phyloP scores from a whole-genome alignment of 495 filamentous ascomycete genomes.

The Collariella sp. region DNA sequence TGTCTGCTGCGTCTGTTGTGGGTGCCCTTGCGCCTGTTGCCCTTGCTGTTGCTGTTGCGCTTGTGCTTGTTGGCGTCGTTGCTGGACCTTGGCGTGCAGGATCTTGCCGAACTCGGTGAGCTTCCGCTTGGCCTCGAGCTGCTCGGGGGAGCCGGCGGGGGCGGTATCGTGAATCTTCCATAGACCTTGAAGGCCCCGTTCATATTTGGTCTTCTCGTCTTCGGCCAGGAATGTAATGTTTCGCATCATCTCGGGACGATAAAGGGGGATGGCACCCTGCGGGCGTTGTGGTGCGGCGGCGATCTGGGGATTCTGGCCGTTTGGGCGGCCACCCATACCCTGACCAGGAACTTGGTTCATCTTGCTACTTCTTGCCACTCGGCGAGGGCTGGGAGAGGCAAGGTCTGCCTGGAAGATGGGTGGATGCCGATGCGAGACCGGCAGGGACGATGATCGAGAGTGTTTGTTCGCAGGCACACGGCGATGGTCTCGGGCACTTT shows the following conservation, averaged over 20 bases:
- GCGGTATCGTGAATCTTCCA: constrained; percentile 54
- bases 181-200: constrained; percentile 50
- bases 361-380: constrained; percentile 12
- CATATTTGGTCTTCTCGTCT: constrained; percentile 59
- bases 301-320: constrained; percentile 5
- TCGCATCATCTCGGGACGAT: constrained; percentile 42
- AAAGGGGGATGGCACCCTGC: constrained; percentile 17
- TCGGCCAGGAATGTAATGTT: constrained; percentile 37
- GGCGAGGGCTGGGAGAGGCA: not conserved
- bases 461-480: too few species aligned
- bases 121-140: constrained; percentile 54
- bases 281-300: constrained; percentile 8
- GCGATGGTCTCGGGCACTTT: too few species aligned
- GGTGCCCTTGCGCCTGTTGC: constrained; percentile 19
- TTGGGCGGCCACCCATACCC: constrained; percentile 19
- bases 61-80: constrained; percentile 17
- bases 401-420: not conserved
- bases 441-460: not conserved
- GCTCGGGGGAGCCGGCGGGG: constrained; percentile 46
- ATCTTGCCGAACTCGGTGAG: constrained; percentile 57
- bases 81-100: constrained; percentile 47
- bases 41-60: constrained; percentile 23
- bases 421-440: not conserved
- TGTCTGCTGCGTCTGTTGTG: constrained; percentile 7
- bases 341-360: constrained; percentile 35